Base-by-base conservation (phyloP, 169 alveolate species). In the Cryptosporidium felis region DNA sequence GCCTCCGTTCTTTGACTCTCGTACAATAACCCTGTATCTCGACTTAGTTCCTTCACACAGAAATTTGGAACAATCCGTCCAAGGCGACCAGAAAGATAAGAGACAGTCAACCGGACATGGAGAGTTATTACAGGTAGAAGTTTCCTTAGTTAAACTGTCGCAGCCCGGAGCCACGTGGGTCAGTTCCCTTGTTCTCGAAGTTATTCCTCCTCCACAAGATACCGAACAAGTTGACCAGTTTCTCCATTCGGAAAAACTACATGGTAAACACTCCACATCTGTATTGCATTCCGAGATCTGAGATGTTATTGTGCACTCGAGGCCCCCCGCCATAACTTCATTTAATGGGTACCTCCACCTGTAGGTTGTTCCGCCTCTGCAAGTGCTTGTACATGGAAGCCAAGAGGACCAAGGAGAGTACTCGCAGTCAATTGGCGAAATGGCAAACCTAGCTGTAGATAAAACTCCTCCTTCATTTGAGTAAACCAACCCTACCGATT, bases 241-340 rank as follows among this genome's bases (percentile, higher is more conserved):
- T 21, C 74, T 28, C 85, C 85, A 74, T 8, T 74, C 85, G 6
- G 74, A 40, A 18, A 74, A 74, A 4, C 45, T 38, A 36, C 85
- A 74, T 4, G 85, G 16, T 16, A 36, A 53, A 34, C 85, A 74
- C 6, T 49, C 59, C 4, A 74, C 67, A 74, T 74, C 67, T 14
- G 67, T 18, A 58, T 74, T 74, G 42, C 85, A 74, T 23, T 56
- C 10, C 10, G 85, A 74, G 21, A 18, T 56, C 42, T 74, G 85
- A 18, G 67, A 53, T 6, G 85, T 74, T 32, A 53, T 14, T 2
- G 85, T 36, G n/a, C 85, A 74, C 18, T 74, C 85, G 28, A 74
- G 23, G 10, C 85, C 85, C n/a, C 85, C 85, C 32, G 85, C 85
- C 85, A 74, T 74, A 32, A 74, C 67, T 34, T 74, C 85, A 56